Percentiles rank a stretch among this genome's conserved stretches.
phyloP scores from a whole-genome alignment of 164 flowering plant genomes.

The Annona squamosa region DNA sequence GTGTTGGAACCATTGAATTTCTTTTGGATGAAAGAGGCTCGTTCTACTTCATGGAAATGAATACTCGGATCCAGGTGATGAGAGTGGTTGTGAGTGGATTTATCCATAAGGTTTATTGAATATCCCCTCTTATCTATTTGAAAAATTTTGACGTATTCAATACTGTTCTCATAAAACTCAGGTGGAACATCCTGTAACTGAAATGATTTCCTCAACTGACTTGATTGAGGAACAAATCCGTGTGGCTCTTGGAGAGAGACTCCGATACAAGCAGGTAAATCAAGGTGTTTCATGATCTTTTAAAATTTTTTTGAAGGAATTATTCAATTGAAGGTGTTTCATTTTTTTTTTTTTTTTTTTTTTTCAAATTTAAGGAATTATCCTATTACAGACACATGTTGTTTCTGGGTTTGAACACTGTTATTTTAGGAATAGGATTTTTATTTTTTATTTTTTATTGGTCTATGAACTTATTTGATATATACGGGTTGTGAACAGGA shows the following conservation, averaged over 20 bases:
- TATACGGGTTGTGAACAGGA: constrained; percentile 45
- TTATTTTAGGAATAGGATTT: neutral
- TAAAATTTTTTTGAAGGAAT: no score
- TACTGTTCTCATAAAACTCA: constrained; percentile 19
- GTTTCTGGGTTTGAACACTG: neutral
- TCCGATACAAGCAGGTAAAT: constrained; percentile 73
- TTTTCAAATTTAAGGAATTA: neutral
- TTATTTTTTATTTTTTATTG: neutral
- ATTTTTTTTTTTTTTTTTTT: neutral
- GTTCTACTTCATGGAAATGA: constrained; percentile 99
- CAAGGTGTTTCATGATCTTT: neutral
- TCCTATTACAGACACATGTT: no score
- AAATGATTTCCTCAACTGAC: constrained; percentile 93
- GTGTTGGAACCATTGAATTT: constrained; percentile 96
- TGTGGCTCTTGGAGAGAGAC: constrained; percentile 89
- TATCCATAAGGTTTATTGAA: neutral
- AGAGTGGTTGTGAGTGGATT: neutral
- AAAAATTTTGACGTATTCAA: neutral
- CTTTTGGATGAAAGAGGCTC: constrained; percentile 96
- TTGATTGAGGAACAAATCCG: constrained; percentile 97
- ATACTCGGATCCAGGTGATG: constrained; percentile 91
- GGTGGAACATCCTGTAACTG: constrained; percentile 99
- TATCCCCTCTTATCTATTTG: neutral
- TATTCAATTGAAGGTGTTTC: no score
- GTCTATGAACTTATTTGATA: neutral